Conservation (phyloP, 1,284 basidiomycete species). For the Malassezia sympodialis region DNA sequence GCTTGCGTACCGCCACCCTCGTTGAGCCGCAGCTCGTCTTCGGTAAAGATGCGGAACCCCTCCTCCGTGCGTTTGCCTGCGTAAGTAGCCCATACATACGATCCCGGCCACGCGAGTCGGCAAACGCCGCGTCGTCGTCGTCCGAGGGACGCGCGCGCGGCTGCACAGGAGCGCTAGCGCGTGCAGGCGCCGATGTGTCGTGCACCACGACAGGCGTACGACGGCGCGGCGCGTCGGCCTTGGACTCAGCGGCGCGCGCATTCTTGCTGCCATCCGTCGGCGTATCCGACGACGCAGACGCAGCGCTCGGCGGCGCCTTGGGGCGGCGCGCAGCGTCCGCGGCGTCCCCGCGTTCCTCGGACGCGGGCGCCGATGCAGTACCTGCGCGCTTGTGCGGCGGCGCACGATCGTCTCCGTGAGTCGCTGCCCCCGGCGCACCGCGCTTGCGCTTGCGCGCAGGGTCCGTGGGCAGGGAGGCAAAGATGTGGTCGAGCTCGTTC, state of each 20-base stretch:
- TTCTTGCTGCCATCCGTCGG: neutral
- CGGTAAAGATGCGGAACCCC: slow-evolving; percentile 15
- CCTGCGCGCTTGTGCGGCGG: neutral
- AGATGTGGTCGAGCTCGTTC: slow-evolving; percentile 16
- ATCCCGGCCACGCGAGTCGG: slow-evolving; percentile 14
- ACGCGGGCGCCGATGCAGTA: neutral
- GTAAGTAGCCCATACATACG: slow-evolving; percentile 10
- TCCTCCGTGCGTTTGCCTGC: slow-evolving; percentile 17
- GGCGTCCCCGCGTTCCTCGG: neutral
- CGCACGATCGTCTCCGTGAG: neutral
- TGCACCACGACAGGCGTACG: slow-evolving; percentile 11
- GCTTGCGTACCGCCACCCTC: slow-evolving; percentile 14
- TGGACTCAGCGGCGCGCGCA: neutral
- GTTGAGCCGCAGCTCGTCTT: slow-evolving; percentile 16
- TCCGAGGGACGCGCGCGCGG: neutral
- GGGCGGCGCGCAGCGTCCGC: neutral
- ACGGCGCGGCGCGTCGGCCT: neutral
- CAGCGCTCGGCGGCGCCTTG: neutral
- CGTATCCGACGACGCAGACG: neutral
- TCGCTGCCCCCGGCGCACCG: neutral
- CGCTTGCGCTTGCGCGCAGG: neutral
- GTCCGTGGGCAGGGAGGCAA: neutral
- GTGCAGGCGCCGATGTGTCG: neutral
- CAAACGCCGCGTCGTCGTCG: slow-evolving; percentile 14
- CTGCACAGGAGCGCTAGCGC: neutral